Evolutionary conservation across 805 yeast genomes (phyloP), one percentile per base, ranked within the genome.

Genomic region (Ogataea pilisensis): DNA sequence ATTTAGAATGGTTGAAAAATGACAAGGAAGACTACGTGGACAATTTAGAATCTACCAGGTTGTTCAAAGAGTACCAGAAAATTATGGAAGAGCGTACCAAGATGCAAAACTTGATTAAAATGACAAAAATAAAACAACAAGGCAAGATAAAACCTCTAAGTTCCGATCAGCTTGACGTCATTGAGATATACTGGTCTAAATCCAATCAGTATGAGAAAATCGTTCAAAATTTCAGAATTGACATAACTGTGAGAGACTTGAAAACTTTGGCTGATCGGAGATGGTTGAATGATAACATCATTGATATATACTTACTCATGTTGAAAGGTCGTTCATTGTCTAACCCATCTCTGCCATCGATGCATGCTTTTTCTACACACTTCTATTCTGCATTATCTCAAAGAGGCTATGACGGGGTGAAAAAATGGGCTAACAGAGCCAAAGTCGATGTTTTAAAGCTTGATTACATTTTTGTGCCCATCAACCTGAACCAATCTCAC

Each of bases 201-300:
- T 44, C 53, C 4, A 54, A 60, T 19, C 27, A 38, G 11, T 48
- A 54, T 19, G 48, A 54, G 11, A 46, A 50, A 8, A 53, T 76
- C 8, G 57, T 60, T 4, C 53, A 63, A 8, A 63, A 60, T 4
- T 70, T 61, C 45, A 64, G 63, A 39, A 76, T 90, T 32, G 91
- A 85, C 37, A 73, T 90, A 2, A 64, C 65, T 4, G 73, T 75
- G 0, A 64, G 76, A 26, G 99, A 93, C 58, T 61, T 91, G 41
- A 69, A 72, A 34, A 88, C 96, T 0, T 66, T 93, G 26, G 64
- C 72, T 8, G 85, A 82, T 39, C 70, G 82, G 5, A 64, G 72
- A 30, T 93, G 99, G 99, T 71, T 93, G 24, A 93, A 93, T 58
- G 99, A 93, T 61, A 85, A 82, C 33, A 73, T 93, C 4, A 90